phyloP scores from a whole-genome alignment of 345 rosid species.

The Pistacia atlantica region DNA sequence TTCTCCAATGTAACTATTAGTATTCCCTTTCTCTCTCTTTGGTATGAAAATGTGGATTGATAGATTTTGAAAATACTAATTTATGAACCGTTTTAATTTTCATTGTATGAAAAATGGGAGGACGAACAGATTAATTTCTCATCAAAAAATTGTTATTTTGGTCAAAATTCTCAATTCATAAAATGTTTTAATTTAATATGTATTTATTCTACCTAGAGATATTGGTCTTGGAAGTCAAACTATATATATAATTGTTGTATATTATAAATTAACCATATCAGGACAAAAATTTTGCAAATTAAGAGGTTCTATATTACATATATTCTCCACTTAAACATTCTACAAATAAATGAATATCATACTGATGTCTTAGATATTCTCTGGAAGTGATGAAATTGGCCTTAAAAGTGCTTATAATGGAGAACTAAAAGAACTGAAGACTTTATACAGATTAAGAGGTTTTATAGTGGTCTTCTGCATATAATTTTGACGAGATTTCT shows the following conservation, averaged over 20 bases:
- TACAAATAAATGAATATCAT: background rate
- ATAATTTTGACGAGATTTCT: slow-evolving; percentile 2
- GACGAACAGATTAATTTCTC: no score
- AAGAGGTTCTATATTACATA: background rate
- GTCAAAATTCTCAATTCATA: background rate
- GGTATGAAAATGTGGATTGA: no score
- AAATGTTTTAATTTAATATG: no score
- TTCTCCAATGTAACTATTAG: no score
- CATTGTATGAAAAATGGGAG: no score
- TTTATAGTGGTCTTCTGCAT: slow-evolving; percentile 10
- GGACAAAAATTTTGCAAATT: background rate
- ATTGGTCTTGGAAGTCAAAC: background rate
- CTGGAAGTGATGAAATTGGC: background rate
- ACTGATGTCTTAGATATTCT: background rate
- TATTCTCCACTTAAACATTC: background rate
- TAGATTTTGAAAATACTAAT: no score
- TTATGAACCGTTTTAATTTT: no score
- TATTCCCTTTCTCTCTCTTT: no score
- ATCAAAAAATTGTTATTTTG: no score
- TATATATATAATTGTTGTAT: no score
- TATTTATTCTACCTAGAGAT: background rate
- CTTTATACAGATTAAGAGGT: slow-evolving; percentile 35
- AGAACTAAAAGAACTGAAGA: slow-evolving; percentile 16
- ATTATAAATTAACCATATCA: background rate
- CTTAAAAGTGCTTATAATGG: slow-evolving; percentile 12